Evolutionary conservation across 345 rosid species (phyloP), one percentile per base, ranked within the genome.

Genomic region (Punica granatum): DNA sequence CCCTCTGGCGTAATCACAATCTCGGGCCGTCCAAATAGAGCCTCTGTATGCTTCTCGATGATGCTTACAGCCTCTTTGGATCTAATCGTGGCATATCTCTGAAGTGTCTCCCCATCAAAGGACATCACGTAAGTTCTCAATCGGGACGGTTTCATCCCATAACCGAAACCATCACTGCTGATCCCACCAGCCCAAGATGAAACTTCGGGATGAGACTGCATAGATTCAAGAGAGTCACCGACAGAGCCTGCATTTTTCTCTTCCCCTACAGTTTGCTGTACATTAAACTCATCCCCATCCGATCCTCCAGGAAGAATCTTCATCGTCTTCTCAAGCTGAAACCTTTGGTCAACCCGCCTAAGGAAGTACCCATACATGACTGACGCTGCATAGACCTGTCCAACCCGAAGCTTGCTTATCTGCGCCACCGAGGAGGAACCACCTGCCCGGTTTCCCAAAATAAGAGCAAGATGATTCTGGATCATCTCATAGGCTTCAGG

Each of bases 311-410:
- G 89, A 68, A 94, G 98, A 62, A 77, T 69, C 77, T 86, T 91
- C 98, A 94, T 85, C n/a, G 85, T 69, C 84, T 89, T 94, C 85
- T 94, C 98, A 14, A 94, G 98, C 85, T 94, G 98, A 81, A 92
- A 92, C 79, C 98, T 75, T 67, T 86, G 96, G 71, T 94, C 99
- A 6, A 92, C 90, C 9, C 97, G 84, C 80, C 88, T 94, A 48
- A 94, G 86, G 82, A 94, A 94, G 72, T 94, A 94, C 11, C 99
- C 99, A 68, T 88, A 92, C 97, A 94, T 90, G 53, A 88, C 97
- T 1, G 99, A 92, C 8, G 99, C 99, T 65, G 99, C 99, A 68
- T 94, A 94, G n/a, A 94, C 96, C 81, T 94, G 99, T 10, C 99
- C 99, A 58, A 85, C 93, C 78, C 97, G 79, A 72, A 88, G 85